Percentiles rank a stretch among this genome's conserved stretches.
phyloP scores from a whole-genome alignment of 805 yeast species.

The Candida ascalaphidarum region DNA sequence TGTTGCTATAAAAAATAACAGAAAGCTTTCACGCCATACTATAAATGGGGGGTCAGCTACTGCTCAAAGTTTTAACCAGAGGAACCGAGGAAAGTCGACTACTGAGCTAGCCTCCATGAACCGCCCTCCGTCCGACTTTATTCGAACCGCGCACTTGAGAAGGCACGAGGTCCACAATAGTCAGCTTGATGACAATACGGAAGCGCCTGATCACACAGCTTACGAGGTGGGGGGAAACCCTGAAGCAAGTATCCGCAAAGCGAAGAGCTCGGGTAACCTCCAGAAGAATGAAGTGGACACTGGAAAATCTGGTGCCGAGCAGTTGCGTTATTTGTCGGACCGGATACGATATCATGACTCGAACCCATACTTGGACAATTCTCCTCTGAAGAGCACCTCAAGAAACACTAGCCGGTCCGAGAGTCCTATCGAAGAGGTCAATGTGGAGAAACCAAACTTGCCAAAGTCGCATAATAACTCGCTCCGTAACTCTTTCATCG shows the following conservation, averaged over 20 bases:
- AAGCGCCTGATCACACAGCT: neutral
- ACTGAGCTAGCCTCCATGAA: slow-evolving; percentile 9
- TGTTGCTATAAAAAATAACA: slow-evolving; percentile 3
- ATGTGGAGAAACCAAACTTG: slow-evolving; percentile 21
- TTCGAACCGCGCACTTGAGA: neutral
- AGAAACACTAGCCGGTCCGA: too few relatives aligned
- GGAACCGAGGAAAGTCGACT: slow-evolving; percentile 15
- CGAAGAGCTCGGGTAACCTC: slow-evolving; percentile 28
- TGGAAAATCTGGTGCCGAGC: slow-evolving; percentile 1
- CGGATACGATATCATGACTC: slow-evolving; percentile 12
- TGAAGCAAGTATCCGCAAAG: slow-evolving; percentile 15
- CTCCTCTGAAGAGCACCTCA: slow-evolving; percentile 1
- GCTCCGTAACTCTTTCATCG: slow-evolving; percentile 27
- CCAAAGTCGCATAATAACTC: slow-evolving; percentile 22
- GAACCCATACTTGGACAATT: slow-evolving; percentile 21
- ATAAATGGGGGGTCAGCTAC: too few relatives aligned
- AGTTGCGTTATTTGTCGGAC: slow-evolving; percentile 11
- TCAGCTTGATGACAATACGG: neutral
- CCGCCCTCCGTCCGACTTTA: neutral
- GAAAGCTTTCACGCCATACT: too few relatives aligned
- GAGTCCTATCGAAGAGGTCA: too few relatives aligned
- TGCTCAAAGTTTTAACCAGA: too few relatives aligned
- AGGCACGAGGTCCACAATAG: neutral
- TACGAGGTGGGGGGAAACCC: neutral
- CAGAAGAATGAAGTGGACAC: too few relatives aligned